Percentiles rank a stretch among this genome's conserved stretches.
Evolutionary conservation across 768 basidiomycete species (phyloP).

Genomic region (Gelatoporia subvermispora): DNA sequence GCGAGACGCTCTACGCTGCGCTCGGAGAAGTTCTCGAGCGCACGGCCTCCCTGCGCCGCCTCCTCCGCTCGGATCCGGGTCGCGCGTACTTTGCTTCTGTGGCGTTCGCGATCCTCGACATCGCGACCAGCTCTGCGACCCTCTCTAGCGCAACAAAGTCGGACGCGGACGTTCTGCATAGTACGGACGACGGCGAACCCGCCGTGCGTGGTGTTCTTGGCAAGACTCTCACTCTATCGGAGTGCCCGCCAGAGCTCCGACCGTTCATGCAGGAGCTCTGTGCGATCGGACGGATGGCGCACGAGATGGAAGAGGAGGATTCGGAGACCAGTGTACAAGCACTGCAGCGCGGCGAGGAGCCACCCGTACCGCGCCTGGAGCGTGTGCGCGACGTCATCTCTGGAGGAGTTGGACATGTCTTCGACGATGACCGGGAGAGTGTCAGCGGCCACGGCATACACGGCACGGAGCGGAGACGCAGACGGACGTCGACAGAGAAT

Average conservation of each 20-base stretch:
- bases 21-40: conserved; percentile 65
- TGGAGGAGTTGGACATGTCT: conserved; percentile 18
- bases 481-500: conserved; percentile 40
- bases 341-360: conserved; percentile 13
- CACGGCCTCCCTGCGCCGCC: conserved; percentile 45
- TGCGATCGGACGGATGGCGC: conserved; percentile 10
- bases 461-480: conserved; percentile 12
- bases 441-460: not conserved
- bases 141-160: conserved; percentile 33
- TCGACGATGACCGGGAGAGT: not conserved
- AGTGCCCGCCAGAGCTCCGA: conserved; percentile 58
- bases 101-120: conserved; percentile 65
- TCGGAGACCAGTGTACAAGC: conserved; percentile 12
- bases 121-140: conserved; percentile 48
- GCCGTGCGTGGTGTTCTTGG: conserved; percentile 49
- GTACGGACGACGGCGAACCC: conserved; percentile 4
- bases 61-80: conserved; percentile 59
- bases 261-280: conserved; percentile 50
- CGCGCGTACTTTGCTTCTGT: conserved; percentile 80
- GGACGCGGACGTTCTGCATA: conserved; percentile 9
- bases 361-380: conserved; percentile 16
- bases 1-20: conserved; percentile 83
- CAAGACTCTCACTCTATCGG: conserved; percentile 44
- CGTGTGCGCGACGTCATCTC: conserved; percentile 17
- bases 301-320: conserved; percentile 13